Percentiles rank a stretch among this genome's conserved stretches.
These are phyloP conservation scores for Zymoseptoria crescenta DNA, from an alignment of 2,329 filamentous ascomycete genomes.

Conservation along the genomic window DNA sequence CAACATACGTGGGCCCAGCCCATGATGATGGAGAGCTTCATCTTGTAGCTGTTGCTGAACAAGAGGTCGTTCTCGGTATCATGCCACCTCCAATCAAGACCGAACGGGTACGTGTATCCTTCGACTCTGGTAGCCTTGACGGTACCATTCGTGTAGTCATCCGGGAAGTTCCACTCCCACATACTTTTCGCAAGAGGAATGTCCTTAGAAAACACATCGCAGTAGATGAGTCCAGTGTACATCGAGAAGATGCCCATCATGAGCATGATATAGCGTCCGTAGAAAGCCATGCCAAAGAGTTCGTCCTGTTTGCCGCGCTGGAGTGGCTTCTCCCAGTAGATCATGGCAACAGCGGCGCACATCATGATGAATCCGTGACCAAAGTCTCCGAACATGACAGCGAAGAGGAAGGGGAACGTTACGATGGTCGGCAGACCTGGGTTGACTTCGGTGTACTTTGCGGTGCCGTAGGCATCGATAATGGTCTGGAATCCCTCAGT, in stretches of 20 bases:
- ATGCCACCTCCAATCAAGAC: conserved; percentile 94
- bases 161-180: conserved; percentile 73
- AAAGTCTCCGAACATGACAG: conserved; percentile 99
- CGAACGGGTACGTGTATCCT: conserved; percentile 86
- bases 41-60: conserved; percentile 98
- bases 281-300: conserved; percentile 96
- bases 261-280: conserved; percentile 94
- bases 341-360: conserved; percentile 77
- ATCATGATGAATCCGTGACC: conserved; percentile 91
- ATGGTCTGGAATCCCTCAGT: conserved; percentile 98
- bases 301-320: conserved; percentile 85
- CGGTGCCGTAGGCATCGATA: conserved; percentile 95
- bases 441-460: conserved; percentile 96
- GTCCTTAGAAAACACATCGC: conserved; percentile 91
- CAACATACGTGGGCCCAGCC: conserved; percentile 74
- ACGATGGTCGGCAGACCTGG: conserved; percentile 90
- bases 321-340: conserved; percentile 88
- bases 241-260: conserved; percentile 98
- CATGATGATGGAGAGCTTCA: conserved; percentile 97
- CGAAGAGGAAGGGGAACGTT: conserved; percentile 98
- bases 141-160: conserved; percentile 40
- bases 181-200: conserved; percentile 82
- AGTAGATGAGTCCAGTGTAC: conserved; percentile 95
- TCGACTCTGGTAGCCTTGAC: conserved; percentile 58
- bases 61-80: conserved; percentile 89